phyloP scores from a whole-genome alignment of 805 yeast species.

The Ogataea polymorpha region DNA sequence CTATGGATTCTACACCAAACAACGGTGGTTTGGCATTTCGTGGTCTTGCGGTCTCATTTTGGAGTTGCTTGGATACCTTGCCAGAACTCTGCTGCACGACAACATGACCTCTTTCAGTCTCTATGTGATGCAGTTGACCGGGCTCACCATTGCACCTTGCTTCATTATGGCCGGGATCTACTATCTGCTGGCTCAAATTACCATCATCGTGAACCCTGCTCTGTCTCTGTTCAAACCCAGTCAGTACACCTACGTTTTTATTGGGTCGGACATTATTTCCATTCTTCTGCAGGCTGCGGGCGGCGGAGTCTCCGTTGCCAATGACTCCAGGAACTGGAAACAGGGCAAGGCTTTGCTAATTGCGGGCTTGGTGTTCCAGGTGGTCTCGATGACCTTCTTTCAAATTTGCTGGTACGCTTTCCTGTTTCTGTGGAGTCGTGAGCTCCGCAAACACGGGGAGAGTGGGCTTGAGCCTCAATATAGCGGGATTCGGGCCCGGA shows the following conservation, averaged over 20 bases:
- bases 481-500: constrained; percentile 33
- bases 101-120: constrained; percentile 34
- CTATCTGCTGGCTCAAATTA: constrained; percentile 62
- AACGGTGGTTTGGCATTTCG: constrained; percentile 64
- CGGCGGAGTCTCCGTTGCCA: constrained; percentile 65
- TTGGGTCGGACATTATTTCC: constrained; percentile 61
- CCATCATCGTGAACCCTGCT: constrained; percentile 56
- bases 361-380: constrained; percentile 78
- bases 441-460: constrained; percentile 26
- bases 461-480: constrained; percentile 37
- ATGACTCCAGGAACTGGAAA: constrained; percentile 29
- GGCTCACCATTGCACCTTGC: constrained; percentile 77
- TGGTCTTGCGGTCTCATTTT: constrained; percentile 53
- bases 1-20: constrained; percentile 44
- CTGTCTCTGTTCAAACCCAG: constrained; percentile 54
- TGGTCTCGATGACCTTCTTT: constrained; percentile 63
- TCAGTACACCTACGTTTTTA: constrained; percentile 61
- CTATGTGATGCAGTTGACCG: constrained; percentile 62
- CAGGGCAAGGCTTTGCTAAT: constrained; percentile 68
- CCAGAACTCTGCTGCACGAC: constrained; percentile 47
- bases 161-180: constrained; percentile 84
- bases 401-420: constrained; percentile 48
- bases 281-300: constrained; percentile 70
- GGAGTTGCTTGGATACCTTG: constrained; percentile 69
- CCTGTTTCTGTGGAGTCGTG: constrained; percentile 37